Percentiles rank a stretch among this genome's conserved stretches.
Evolutionary conservation across 2,329 filamentous ascomycete species (phyloP).

Genomic region (Xylaria sp.): DNA sequence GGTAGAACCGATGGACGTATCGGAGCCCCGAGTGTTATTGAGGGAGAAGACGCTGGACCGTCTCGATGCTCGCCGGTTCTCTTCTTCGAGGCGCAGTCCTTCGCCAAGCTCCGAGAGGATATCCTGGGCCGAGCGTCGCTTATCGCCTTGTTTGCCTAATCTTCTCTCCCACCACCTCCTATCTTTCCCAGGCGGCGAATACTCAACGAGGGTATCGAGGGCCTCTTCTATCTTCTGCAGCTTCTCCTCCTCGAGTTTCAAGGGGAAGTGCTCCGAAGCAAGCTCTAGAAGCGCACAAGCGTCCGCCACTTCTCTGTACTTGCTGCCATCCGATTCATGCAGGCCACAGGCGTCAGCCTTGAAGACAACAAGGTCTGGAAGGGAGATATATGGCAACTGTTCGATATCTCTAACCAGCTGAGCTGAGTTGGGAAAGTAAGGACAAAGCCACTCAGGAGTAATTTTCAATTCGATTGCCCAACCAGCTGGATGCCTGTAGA

Average conservation of each 20-base stretch:
- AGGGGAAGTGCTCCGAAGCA: conserved; percentile 37
- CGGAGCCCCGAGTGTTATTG: conserved; percentile 31
- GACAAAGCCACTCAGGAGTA: conserved; percentile 41
- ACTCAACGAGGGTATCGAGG: conserved; percentile 38
- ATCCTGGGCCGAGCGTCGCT: conserved; percentile 37
- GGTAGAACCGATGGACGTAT: conserved; percentile 31
- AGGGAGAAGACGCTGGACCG: conserved; percentile 39
- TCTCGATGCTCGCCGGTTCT: conserved; percentile 27
- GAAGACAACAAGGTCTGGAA: conserved; percentile 40
- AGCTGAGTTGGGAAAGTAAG: conserved; percentile 36
- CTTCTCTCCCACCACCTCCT: conserved; percentile 38
- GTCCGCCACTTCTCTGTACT: conserved; percentile 32
- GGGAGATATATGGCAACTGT: conserved; percentile 37
- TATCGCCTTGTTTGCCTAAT: conserved; percentile 36
- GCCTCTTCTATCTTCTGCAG: conserved; percentile 37
- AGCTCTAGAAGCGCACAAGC: conserved; percentile 36
- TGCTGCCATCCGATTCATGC: conserved; percentile 37
- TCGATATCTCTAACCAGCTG: conserved; percentile 27
- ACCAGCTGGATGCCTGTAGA: conserved; percentile 37
- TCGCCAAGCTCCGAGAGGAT: conserved; percentile 41
- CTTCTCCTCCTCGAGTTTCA: conserved; percentile 36
- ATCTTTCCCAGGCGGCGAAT: conserved; percentile 33
- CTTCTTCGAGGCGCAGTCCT: conserved; percentile 37
- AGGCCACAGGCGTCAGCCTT: conserved; percentile 40
- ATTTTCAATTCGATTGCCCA: conserved; percentile 39